Conservation (phyloP, 2,329 filamentous ascomycete genomes). For the Colletotrichum theobromicola region DNA sequence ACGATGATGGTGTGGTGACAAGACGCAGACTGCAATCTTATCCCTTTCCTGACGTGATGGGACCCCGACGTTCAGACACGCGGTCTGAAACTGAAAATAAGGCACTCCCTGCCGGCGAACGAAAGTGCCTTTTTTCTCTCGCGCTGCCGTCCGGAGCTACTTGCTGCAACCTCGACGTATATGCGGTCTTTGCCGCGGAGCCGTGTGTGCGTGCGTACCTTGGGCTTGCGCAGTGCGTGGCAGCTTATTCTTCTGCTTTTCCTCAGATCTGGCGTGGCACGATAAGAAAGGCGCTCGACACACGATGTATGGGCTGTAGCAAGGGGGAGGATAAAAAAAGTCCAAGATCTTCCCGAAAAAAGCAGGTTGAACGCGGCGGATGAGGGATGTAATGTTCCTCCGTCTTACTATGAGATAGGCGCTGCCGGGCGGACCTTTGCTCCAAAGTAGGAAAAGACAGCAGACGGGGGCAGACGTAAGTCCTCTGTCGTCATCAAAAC, state of each 20-base stretch:
- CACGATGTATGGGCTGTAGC: background rate
- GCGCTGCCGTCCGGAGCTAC: background rate
- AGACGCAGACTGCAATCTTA: background rate
- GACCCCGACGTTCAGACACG: background rate
- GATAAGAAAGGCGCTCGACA: background rate
- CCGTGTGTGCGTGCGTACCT: background rate
- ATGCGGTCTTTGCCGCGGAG: background rate
- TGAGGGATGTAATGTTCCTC: background rate
- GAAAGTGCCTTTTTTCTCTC: background rate
- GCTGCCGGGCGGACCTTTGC: background rate
- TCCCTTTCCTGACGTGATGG: constrained; percentile 10
- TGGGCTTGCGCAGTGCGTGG: background rate
- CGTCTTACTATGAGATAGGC: background rate
- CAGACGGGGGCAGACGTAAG: background rate
- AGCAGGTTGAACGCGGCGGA: background rate
- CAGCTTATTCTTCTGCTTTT: background rate
- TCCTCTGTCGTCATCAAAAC: background rate
- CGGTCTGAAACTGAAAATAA: background rate
- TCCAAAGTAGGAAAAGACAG: background rate
- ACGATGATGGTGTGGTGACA: background rate
- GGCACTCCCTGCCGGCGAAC: background rate
- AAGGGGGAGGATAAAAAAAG: background rate
- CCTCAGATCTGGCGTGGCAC: background rate
- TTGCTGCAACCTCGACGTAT: background rate
- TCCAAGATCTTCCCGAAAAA: background rate